phyloP scores from a whole-genome alignment of 768 basidiomycete species.

The Termitomyces sp. region DNA sequence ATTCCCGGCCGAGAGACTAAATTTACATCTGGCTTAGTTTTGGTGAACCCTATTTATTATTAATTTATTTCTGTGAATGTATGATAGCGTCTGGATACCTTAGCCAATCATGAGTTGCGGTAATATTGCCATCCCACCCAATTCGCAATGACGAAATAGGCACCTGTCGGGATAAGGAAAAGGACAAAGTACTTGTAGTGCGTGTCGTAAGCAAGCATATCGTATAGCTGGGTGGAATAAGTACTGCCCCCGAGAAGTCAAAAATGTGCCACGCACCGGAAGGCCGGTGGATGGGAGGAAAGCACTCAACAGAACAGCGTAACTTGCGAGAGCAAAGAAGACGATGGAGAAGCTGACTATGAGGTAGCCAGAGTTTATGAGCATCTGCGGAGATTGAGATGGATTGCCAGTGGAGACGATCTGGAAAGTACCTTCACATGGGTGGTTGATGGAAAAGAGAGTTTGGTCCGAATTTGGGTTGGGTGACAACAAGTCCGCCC shows the following conservation, averaged over 20 bases:
- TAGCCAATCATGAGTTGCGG: conserved; percentile 70
- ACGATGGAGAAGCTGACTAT: conserved; percentile 38
- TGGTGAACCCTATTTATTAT: conserved; percentile 7
- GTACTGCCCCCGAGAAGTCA: background rate
- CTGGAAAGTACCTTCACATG: background rate
- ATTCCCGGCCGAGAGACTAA: conserved; percentile 25
- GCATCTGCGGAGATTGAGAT: background rate
- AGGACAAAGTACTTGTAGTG: conserved; percentile 90
- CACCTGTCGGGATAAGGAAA: conserved; percentile 71
- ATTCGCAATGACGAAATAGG: conserved; percentile 93
- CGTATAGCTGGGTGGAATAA: conserved; percentile 44
- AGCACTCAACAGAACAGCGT: conserved; percentile 61
- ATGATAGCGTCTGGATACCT: background rate
- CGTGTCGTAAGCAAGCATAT: conserved; percentile 59
- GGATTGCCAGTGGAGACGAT: background rate
- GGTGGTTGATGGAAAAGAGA: background rate
- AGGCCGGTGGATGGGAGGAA: conserved; percentile 51
- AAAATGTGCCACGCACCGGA: conserved; percentile 32
- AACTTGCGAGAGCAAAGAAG: conserved; percentile 54
- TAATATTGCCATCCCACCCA: conserved; percentile 99
- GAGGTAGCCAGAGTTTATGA: conserved; percentile 36
- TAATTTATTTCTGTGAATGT: conserved; percentile 11
- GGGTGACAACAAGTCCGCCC: conserved; percentile 33
- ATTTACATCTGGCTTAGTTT: conserved; percentile 20
- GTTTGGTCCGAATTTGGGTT: conserved; percentile 12